Percentiles rank a stretch among this genome's conserved stretches.
phyloP scores from a whole-genome alignment of 2,329 filamentous ascomycete species.

The Herpomyces periplanetae region DNA sequence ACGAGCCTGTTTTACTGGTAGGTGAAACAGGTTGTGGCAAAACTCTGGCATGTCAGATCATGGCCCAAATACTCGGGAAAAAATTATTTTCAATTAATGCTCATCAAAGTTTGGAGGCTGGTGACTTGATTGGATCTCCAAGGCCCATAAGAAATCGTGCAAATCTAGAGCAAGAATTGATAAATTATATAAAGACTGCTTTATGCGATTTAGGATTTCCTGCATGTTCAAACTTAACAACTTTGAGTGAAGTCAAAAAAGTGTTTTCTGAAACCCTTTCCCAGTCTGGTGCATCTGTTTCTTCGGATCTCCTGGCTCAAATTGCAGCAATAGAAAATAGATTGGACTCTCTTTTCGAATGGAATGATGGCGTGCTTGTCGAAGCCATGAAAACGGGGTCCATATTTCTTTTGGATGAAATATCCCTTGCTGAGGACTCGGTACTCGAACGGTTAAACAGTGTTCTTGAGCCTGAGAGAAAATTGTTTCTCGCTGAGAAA shows the following conservation, averaged over 20 bases:
- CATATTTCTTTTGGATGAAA: slow-evolving; percentile 82
- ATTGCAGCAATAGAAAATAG: slow-evolving; percentile 16
- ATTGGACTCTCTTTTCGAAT: slow-evolving; percentile 64
- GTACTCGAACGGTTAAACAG: slow-evolving; percentile 87
- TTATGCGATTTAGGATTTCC: no score
- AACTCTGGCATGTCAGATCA: slow-evolving; percentile 70
- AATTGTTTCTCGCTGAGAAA: slow-evolving; percentile 67
- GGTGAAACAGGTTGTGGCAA: slow-evolving; percentile 94
- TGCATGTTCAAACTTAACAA: no score
- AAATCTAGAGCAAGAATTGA: slow-evolving; percentile 23
- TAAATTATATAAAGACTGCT: slow-evolving; percentile 15
- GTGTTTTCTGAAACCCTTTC: no score
- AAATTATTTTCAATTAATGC: slow-evolving; percentile 69
- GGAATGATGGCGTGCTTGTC: slow-evolving; percentile 71
- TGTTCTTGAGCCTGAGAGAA: slow-evolving; percentile 55
- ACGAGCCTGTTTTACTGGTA: slow-evolving; percentile 71
- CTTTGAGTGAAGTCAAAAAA: no score
- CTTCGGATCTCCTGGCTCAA: no score
- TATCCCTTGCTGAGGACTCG: slow-evolving; percentile 85
- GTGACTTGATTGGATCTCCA: slow-evolving; percentile 82
- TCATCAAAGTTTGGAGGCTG: slow-evolving; percentile 90
- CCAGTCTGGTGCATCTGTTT: no score
- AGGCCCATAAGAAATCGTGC: slow-evolving; percentile 54
- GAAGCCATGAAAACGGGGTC: slow-evolving; percentile 65
- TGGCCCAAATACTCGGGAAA: slow-evolving; percentile 38